These are phyloP conservation scores for Fusarium sp. DNA, from an alignment of 2,329 filamentous ascomycete genomes.

Conservation along the genomic window DNA sequence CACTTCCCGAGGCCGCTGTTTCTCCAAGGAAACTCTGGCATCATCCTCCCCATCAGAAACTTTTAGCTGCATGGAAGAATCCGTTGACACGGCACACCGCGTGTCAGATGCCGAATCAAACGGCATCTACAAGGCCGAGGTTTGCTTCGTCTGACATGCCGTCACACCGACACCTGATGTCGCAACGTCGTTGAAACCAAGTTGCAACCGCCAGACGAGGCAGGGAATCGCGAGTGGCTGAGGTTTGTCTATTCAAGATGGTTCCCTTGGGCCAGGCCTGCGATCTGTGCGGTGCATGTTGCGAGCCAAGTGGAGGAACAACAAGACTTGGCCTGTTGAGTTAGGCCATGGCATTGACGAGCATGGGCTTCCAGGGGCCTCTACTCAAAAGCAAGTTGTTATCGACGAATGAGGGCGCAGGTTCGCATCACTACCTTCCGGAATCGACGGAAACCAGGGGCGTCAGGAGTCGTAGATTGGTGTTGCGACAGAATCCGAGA, in stretches of 20 bases:
- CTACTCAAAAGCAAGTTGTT: neutral
- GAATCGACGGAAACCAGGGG: slow-evolving; percentile 17
- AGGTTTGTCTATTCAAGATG: neutral
- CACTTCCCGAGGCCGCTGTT: neutral
- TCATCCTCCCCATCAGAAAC: slow-evolving; percentile 7
- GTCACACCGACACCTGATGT: slow-evolving; percentile 43
- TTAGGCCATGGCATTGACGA: neutral
- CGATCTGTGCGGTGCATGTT: slow-evolving; percentile 6
- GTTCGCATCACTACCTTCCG: neutral
- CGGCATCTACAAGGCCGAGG: slow-evolving; percentile 1
- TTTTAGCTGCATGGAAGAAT: slow-evolving; percentile 21
- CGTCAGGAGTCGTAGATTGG: neutral
- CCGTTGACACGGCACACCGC: neutral
- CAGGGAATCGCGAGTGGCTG: slow-evolving; percentile 12
- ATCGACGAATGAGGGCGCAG: neutral
- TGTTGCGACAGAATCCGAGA: slow-evolving; percentile 11
- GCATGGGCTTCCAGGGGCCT: slow-evolving; percentile 1
- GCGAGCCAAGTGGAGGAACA: slow-evolving; percentile 3
- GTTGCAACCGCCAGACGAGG: neutral
- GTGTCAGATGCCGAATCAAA: slow-evolving; percentile 13
- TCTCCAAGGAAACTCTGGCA: neutral
- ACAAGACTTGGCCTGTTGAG: neutral
- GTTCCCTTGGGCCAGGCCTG: neutral
- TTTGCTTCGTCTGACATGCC: slow-evolving; percentile 37
- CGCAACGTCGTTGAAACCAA: slow-evolving; percentile 24